phyloP scores from a whole-genome alignment of 306 rosid species.

The Pterocarpus santalinus region DNA sequence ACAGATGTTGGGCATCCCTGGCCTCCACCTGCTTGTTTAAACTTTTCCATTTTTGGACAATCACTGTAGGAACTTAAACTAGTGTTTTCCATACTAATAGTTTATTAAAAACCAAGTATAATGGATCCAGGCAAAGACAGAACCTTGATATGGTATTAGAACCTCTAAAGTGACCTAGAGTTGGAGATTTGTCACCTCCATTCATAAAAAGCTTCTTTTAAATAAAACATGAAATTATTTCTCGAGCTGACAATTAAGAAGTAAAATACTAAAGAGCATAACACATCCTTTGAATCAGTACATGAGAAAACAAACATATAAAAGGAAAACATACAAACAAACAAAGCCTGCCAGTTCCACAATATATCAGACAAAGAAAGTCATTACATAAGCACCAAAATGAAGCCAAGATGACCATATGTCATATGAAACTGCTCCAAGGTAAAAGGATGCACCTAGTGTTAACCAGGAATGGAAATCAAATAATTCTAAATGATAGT shows the following conservation, averaged over 20 bases:
- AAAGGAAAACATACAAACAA: not conserved
- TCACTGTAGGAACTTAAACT: not conserved
- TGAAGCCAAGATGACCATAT: not conserved
- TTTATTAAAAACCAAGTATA: not conserved
- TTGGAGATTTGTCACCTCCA: not conserved
- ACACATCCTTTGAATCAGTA: not conserved
- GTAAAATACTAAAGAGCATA: not conserved
- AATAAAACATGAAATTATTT: not conserved
- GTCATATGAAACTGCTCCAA: not conserved
- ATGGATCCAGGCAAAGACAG: not conserved
- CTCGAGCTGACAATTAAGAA: not conserved
- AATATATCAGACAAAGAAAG: slow-evolving; percentile 3
- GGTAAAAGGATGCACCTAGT: slow-evolving; percentile 12
- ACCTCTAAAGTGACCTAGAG: slow-evolving; percentile 5
- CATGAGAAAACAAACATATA: not conserved
- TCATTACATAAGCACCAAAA: slow-evolving; percentile 3
- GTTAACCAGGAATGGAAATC: slow-evolving; percentile 6
- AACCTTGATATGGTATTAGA: not conserved
- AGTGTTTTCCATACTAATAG: not conserved
- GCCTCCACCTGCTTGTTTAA: not conserved
- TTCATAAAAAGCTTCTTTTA: not conserved
- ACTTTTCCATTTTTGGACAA: not conserved
- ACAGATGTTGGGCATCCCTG: too few relatives aligned
- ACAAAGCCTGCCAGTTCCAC: slow-evolving; percentile 1
- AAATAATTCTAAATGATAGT: slow-evolving; percentile 25